These are phyloP conservation scores for Chlamydomonas eustigma DNA, from an alignment of 139 green algal species.

Conservation along the genomic window DNA sequence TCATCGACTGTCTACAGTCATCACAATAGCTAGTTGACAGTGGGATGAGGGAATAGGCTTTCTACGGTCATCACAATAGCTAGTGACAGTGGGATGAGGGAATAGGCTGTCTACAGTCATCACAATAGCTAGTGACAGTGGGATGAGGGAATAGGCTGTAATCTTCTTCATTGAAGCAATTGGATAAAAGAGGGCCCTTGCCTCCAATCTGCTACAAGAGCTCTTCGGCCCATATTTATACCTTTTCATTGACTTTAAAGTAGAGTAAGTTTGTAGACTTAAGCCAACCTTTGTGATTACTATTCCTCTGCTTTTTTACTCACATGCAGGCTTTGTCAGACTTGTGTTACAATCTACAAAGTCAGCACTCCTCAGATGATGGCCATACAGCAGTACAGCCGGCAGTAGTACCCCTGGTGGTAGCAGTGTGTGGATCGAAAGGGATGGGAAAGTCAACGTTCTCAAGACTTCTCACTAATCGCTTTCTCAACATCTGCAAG, in stretches of 20 bases:
- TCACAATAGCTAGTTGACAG: background rate
- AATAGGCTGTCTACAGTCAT: background rate
- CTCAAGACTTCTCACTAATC: conserved; percentile 56
- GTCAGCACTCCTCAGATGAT: background rate
- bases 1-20: background rate
- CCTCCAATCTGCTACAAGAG: too few species aligned
- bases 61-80: background rate
- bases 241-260: too few species aligned
- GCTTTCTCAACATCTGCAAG: conserved; percentile 45
- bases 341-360: background rate
- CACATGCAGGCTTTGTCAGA: background rate
- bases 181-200: too few species aligned
- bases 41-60: background rate
- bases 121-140: too few species aligned
- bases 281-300: background rate
- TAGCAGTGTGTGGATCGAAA: conserved; percentile 69
- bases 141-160: too few species aligned
- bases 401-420: conserved; percentile 24
- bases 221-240: too few species aligned
- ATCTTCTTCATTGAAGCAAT: too few species aligned
- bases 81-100: background rate
- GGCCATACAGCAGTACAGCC: background rate
- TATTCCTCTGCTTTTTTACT: background rate
- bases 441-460: conserved; percentile 82
- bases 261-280: too few species aligned